A percentile compares a stretch with the other conserved stretches of the same genome.
These are phyloP conservation scores for Aspergillus baeticus DNA, from an alignment of 495 filamentous ascomycete genomes.

Conservation along the genomic window DNA sequence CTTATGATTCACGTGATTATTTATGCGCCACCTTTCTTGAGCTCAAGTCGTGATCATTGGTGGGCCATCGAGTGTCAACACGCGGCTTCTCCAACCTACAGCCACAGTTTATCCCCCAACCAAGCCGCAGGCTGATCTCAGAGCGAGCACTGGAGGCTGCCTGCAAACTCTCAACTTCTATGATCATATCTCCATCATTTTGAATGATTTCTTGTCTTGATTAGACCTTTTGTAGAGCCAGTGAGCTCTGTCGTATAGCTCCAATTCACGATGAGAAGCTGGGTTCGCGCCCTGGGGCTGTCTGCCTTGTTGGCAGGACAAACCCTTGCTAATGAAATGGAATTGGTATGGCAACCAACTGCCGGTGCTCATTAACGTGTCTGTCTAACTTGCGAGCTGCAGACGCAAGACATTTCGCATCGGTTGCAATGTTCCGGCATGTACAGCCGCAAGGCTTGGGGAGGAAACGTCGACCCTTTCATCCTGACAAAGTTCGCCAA, in stretches of 20 bases:
- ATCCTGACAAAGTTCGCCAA: conserved; percentile 81
- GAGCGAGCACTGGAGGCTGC: neutral
- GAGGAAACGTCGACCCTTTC: conserved; percentile 82
- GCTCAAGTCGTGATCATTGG: conserved; percentile 30
- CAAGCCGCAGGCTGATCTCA: conserved; percentile 3
- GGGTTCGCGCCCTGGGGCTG: conserved; percentile 47
- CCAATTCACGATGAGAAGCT: conserved; percentile 52
- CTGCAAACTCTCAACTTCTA: neutral
- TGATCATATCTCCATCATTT: neutral
- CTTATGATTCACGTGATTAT: neutral
- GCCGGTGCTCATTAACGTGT: conserved; percentile 23
- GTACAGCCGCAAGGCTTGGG: conserved; percentile 91
- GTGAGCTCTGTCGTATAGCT: conserved; percentile 28
- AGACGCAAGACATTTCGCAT: conserved; percentile 76
- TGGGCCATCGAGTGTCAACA: conserved; percentile 20
- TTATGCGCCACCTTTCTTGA: conserved; percentile 8
- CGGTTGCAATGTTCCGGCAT: conserved; percentile 92
- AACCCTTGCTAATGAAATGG: conserved; percentile 60
- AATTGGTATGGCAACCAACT: conserved; percentile 45
- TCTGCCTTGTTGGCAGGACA: conserved; percentile 51
- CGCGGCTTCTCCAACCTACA: conserved; percentile 35
- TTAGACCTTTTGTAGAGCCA: conserved; percentile 17
- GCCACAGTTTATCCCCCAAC: conserved; percentile 25
- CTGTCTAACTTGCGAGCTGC: conserved; percentile 14
- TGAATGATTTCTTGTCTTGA: conserved; percentile 13